Base-by-base conservation (phyloP, 2,329 filamentous ascomycete species). In the Pleoardoris graminearum region DNA sequence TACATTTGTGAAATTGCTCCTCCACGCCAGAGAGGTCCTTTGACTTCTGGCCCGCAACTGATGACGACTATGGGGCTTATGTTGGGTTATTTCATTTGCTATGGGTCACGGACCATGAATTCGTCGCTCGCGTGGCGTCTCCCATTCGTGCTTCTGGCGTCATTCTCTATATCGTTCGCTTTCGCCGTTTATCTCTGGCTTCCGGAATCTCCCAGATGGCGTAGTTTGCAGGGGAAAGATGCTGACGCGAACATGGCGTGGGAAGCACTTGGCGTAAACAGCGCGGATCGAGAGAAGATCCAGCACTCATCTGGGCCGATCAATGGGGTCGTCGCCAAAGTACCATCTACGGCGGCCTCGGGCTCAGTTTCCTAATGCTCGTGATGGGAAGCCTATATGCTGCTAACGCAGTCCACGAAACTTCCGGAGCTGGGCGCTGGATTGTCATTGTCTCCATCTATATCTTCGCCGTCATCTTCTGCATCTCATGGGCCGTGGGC, bases 1-100 rank as follows among this genome's bases (percentile, higher is more conserved):
- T 84, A 86, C 55, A 82, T 86, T 22, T 81, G 80, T 51, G 85
- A 87, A 65, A 83, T 87, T 14, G 80, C 83, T 1, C 84, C 83
- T 0, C 71, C 77, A 1, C 70, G 68, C 3, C 67, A 73, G 3
- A 71, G 84, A 23, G 84, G 83, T 0, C 71, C 76, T 0, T 63
- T 87, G 2, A 77, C 79, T 0, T 79, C 80, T 0, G 66, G 80
- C 3, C 80, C 82, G 0, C 83, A 86, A 56, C 72, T 85, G 43
- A 63, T 82, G 38, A 76, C 76, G 3, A 79, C 78, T 1, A 43
- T 78, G 1, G 83, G 81, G 0, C 66, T 86, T 2, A 79, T 79
- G 4, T 37, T 75, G 0, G 85, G 84, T 0, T 86, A 83, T 57
- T 87, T 87, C 58, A 78, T 76, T 8, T 85, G 82, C 65, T 86